These are phyloP conservation scores for Taxillus chinensis DNA, from an alignment of 164 flowering plant species.

Conservation along the genomic window DNA sequence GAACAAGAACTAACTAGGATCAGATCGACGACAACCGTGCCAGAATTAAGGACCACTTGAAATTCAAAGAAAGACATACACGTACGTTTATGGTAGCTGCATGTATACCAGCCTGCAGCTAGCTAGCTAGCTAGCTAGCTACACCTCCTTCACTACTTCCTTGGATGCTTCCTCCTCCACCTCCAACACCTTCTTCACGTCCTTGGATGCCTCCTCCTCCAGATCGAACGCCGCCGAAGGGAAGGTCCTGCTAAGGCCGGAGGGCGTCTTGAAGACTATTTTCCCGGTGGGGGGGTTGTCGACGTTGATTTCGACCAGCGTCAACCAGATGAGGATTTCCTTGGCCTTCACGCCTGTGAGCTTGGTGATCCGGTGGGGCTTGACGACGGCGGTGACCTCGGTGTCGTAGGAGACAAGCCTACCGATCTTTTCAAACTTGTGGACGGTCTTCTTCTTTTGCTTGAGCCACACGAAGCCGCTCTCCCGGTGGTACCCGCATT, in stretches of 20 bases:
- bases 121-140: too few species aligned
- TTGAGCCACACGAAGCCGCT: conserved; percentile 81
- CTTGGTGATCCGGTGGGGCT: conserved; percentile 50
- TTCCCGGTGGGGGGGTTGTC: conserved; percentile 41
- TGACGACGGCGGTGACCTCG: conserved; percentile 62
- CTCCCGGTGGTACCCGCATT: conserved; percentile 44
- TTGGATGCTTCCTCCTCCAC: conserved; percentile 7
- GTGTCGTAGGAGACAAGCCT: conserved; percentile 41
- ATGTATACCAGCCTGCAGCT: too few species aligned
- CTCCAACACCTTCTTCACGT: conserved; percentile 11
- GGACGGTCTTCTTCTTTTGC: conserved; percentile 54
- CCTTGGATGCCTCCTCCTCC: conserved; percentile 27
- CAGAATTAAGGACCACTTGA: too few species aligned
- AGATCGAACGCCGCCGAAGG: conserved; percentile 51
- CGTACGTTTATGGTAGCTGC: too few species aligned
- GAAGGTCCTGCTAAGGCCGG: conserved; percentile 45
- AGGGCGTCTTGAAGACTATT: conserved; percentile 48
- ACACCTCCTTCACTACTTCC: conserved; percentile 22
- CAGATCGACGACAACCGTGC: too few species aligned
- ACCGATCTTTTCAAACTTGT: conserved; percentile 57
- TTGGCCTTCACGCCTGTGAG: conserved; percentile 75
- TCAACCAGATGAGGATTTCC: conserved; percentile 70
- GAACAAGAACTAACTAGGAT: too few species aligned
- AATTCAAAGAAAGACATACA: too few species aligned
- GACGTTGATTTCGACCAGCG: conserved; percentile 35